Evolutionary conservation across 257 asterid genomes (phyloP).

Genomic region (Solanum arcanum): DNA sequence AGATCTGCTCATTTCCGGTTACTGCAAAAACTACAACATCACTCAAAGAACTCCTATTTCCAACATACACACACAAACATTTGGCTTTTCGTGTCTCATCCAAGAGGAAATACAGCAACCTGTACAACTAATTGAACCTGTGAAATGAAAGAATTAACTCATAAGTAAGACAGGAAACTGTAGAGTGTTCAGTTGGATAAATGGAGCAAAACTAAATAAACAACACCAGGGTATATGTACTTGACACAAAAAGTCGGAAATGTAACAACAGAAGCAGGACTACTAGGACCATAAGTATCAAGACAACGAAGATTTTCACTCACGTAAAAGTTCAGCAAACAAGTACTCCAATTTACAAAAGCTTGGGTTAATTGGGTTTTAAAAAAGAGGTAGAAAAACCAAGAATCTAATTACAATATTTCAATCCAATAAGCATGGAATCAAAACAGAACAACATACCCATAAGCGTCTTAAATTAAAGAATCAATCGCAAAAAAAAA

Average conservation of each 20-base stretch:
- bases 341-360: neutral
- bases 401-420: neutral
- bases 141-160: neutral
- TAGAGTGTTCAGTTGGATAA: neutral
- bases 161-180: neutral
- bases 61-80: conserved; percentile 1
- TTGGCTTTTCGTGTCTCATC: conserved; percentile 3
- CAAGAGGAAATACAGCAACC: neutral
- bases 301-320: neutral
- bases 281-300: neutral
- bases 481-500: neutral
- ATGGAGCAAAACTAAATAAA: neutral
- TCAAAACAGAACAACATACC: neutral
- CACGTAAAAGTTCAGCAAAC: neutral
- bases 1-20: conserved; percentile 76
- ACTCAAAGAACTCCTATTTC: conserved; percentile 26
- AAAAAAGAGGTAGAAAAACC: neutral
- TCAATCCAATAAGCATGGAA: neutral
- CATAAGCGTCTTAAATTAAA: neutral
- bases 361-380: neutral
- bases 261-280: neutral
- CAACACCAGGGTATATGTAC: neutral
- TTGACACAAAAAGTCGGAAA: neutral
- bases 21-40: conserved; percentile 11
- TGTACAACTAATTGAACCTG: neutral